Evolutionary conservation across 2,329 filamentous ascomycete species (phyloP).

Genomic region (Onygenales sp.): DNA sequence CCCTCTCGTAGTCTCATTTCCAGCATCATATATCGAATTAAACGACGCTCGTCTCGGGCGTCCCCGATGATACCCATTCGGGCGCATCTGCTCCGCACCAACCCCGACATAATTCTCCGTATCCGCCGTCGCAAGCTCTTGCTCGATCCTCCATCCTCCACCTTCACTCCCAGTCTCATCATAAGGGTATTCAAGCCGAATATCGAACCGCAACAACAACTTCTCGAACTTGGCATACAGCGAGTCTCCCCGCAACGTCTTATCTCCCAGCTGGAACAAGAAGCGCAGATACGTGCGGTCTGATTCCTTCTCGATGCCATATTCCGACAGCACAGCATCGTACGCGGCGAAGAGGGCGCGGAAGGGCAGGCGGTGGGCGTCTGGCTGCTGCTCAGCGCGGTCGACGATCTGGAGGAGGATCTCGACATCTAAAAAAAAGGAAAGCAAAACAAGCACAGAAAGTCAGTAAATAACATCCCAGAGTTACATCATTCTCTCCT

Average conservation of each 20-base stretch:
- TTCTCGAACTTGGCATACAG: constrained; percentile 62
- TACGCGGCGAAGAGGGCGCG: constrained; percentile 75
- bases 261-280: constrained; percentile 66
- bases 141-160: background rate
- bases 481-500: background rate
- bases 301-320: constrained; percentile 61
- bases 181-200: constrained; percentile 54
- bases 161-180: constrained; percentile 17
- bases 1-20: constrained; percentile 41
- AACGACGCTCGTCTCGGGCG: constrained; percentile 45
- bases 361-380: constrained; percentile 58
- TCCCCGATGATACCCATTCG: constrained; percentile 19
- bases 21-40: constrained; percentile 42
- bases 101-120: constrained; percentile 12
- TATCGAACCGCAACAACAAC: constrained; percentile 59
- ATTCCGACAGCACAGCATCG: constrained; percentile 60
- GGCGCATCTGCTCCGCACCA: constrained; percentile 8
- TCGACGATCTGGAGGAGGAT: constrained; percentile 68
- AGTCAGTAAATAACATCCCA: background rate
- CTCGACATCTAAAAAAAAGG: constrained; percentile 57
- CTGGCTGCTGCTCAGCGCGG: constrained; percentile 57
- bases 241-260: constrained; percentile 42
- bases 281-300: constrained; percentile 69
- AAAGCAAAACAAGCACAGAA: background rate
- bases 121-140: background rate